phyloP scores from a whole-genome alignment of 2,329 filamentous ascomycete genomes.

The Apiospora marii region DNA sequence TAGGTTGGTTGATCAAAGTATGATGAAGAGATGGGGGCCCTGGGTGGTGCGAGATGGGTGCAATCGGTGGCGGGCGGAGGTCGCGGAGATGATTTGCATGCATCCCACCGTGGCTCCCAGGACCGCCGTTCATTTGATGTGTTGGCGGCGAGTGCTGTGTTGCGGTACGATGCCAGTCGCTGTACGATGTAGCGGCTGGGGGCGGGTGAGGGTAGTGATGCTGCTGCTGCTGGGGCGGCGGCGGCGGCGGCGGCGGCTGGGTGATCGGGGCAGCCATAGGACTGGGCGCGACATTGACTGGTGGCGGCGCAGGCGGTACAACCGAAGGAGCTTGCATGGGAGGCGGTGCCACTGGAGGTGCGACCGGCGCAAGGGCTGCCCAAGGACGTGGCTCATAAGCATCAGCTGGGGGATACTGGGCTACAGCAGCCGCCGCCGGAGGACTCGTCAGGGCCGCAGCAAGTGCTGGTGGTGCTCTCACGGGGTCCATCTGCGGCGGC shows the following conservation, averaged over 20 bases:
- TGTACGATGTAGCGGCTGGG: slow-evolving; percentile 42
- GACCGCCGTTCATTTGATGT: slow-evolving; percentile 59
- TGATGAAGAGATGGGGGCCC: slow-evolving; percentile 52
- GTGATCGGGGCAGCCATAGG: slow-evolving; percentile 46
- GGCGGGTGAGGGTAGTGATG: slow-evolving; percentile 49
- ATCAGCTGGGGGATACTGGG: slow-evolving; percentile 30
- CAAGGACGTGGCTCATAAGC: not conserved
- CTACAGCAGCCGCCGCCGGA: slow-evolving; percentile 35
- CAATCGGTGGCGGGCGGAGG: slow-evolving; percentile 58
- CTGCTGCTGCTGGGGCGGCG: not conserved
- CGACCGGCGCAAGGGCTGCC: slow-evolving; percentile 2
- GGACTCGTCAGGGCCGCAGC: slow-evolving; percentile 37
- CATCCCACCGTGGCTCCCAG: slow-evolving; percentile 39
- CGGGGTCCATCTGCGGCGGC: slow-evolving; percentile 38
- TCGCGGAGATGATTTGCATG: slow-evolving; percentile 49
- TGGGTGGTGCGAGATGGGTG: slow-evolving; percentile 52
- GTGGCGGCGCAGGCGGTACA: slow-evolving; percentile 36
- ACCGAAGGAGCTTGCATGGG: slow-evolving; percentile 37
- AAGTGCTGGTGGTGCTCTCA: slow-evolving; percentile 38
- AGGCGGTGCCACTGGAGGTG: slow-evolving; percentile 31
- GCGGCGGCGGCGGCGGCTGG: slow-evolving; percentile 45
- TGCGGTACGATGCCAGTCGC: slow-evolving; percentile 60
- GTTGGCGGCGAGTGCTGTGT: slow-evolving; percentile 57
- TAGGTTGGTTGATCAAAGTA: slow-evolving; percentile 49
- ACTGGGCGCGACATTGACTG: slow-evolving; percentile 32